Evolutionary conservation across 257 asterid species (phyloP).

Genomic region (Primulina tabacum): DNA sequence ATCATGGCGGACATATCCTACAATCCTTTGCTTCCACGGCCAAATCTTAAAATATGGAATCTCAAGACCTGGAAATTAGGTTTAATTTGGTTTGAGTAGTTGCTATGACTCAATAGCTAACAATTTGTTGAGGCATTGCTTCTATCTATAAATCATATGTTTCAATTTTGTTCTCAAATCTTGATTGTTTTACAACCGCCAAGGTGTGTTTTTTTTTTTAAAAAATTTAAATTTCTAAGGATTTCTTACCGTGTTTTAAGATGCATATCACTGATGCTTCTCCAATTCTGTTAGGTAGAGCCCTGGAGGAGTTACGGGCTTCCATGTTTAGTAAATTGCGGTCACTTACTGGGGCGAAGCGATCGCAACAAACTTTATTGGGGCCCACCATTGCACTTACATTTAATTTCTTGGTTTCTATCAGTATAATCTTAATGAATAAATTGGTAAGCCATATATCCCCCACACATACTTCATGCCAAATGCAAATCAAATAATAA

Average conservation of each 20-base stretch:
- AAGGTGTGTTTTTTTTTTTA: neutral
- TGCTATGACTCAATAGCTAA: neutral
- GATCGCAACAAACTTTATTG: conserved; percentile 64
- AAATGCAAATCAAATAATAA: neutral
- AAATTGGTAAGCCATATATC: conserved; percentile 58
- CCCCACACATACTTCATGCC: conserved; percentile 18
- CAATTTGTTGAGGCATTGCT: neutral
- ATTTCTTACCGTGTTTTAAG: conserved; percentile 7
- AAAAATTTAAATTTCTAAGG: neutral
- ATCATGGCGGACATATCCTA: neutral
- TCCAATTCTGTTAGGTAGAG: conserved; percentile 56
- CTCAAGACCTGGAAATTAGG: neutral
- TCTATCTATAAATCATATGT: neutral
- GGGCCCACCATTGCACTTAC: conserved; percentile 84
- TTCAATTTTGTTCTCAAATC: neutral
- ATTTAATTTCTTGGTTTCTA: conserved; percentile 85
- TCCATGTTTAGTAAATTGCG: conserved; percentile 68
- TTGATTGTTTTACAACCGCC: conserved; percentile 12
- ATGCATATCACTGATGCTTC: conserved; percentile 15
- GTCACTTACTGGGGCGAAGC: conserved; percentile 57
- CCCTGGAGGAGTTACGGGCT: conserved; percentile 80
- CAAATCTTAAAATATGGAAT: neutral
- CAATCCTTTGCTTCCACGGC: neutral
- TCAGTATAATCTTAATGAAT: conserved; percentile 87
- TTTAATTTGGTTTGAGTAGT: neutral